phyloP scores from a whole-genome alignment of 257 asterid species.

The Solanum lignicaule region DNA sequence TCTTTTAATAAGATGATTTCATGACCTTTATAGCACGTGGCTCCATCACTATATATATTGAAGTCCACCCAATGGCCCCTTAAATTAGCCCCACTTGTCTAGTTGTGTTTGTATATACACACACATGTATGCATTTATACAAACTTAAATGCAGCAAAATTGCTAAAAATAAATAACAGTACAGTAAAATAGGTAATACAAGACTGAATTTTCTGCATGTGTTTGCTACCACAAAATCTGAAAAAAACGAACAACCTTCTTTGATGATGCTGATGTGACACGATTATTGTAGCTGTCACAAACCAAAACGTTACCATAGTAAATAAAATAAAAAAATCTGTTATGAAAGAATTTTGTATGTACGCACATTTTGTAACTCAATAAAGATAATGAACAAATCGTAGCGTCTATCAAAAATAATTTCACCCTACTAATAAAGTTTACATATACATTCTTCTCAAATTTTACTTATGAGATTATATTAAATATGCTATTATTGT shows the following conservation, averaged over 20 bases:
- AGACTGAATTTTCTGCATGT: background rate
- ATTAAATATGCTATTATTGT: background rate
- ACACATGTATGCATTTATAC: background rate
- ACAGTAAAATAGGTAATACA: background rate
- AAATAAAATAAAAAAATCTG: background rate
- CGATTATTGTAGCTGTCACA: background rate
- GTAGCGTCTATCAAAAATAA: fast-evolving
- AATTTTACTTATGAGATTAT: background rate
- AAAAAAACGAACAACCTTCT: background rate
- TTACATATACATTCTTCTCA: fast-evolving
- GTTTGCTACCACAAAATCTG: background rate
- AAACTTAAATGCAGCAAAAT: background rate
- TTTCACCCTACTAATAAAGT: background rate
- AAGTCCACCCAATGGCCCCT: background rate
- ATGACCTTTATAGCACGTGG: background rate
- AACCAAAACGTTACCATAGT: background rate
- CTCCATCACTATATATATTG: background rate
- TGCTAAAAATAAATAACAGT: background rate
- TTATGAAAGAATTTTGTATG: background rate
- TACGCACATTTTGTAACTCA: background rate
- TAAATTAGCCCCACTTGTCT: background rate
- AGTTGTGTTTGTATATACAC: background rate
- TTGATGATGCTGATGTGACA: background rate
- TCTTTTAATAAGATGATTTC: background rate
- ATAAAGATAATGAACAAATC: background rate